Percentiles rank a stretch among this genome's conserved stretches.
phyloP scores from a whole-genome alignment of 345 rosid species.

The Citrus trifoliata region DNA sequence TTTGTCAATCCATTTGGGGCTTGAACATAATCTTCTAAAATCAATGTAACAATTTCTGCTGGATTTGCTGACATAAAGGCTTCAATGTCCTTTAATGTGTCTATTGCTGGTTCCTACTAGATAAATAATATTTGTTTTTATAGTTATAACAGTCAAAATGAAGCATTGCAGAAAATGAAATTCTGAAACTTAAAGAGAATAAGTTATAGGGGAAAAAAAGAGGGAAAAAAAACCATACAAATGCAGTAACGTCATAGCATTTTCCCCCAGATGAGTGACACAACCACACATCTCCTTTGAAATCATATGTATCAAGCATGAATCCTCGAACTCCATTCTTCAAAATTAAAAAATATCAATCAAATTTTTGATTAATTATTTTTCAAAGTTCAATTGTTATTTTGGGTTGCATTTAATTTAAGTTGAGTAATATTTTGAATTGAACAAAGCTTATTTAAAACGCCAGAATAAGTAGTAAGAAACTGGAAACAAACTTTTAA shows the following conservation, averaged over 20 bases:
- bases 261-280: conserved; percentile 64
- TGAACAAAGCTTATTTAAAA: neutral
- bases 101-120: conserved; percentile 56
- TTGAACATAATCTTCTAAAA: conserved; percentile 65
- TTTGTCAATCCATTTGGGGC: conserved; percentile 52
- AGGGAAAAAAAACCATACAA: conserved; percentile 27
- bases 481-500: neutral
- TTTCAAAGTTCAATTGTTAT: neutral
- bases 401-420: neutral
- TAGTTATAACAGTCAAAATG: neutral
- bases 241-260: conserved; percentile 59
- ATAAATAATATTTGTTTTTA: neutral
- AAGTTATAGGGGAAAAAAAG: too few relatives aligned
- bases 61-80: conserved; percentile 58
- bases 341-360: neutral
- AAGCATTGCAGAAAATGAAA: neutral
- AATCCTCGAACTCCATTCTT: conserved; percentile 69
- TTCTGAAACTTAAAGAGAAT: neutral
- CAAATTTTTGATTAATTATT: too few relatives aligned
- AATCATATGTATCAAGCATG: conserved; percentile 74
- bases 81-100: conserved; percentile 53
- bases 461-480: neutral
- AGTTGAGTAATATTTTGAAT: too few relatives aligned
- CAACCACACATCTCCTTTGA: conserved; percentile 59
- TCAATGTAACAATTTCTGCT: conserved; percentile 51